Base-by-base conservation (phyloP, 768 basidiomycete genomes). In the Exidia glandulosa region DNA sequence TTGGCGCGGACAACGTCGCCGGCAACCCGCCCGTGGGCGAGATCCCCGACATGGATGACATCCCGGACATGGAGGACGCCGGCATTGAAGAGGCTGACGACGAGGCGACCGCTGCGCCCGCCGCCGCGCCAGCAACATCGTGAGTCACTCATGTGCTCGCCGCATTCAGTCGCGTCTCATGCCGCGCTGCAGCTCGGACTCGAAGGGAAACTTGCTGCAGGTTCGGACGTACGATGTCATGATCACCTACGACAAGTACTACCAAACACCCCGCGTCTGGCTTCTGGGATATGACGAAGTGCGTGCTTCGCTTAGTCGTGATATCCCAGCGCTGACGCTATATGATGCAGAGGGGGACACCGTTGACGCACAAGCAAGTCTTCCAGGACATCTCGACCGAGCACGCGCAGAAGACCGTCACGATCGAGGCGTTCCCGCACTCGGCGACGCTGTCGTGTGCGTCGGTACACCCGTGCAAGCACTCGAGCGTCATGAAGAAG, bases 201-300 rank as follows among this genome's bases (percentile, higher is more conserved):
- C 84, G 33, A 90, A 85, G 62, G 84, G 83, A 60, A 96, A 96
- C 67, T 78, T 97, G 30, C 77, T 98, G 45, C 91, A 94, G 79
- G 92, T 98, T 41, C 84, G 96, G 68, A 99, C 95, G 12, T 99
- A 99, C 77, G 96, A 99, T 72, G 94, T 97, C 68, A 91, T 96
- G 88, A 98, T 99, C 77, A 92, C 91, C 55, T 99, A 98, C 72
- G 96, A 99, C 81, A 99, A 98, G 77, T 95, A 94, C 74, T 98
- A 99, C 74, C 96, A 98, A 73, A 97, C 94, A 13, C 96, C 96
- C 27, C 84, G 95, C 65, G 88, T 97, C 70, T 99, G 96, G 96
- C 75, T 99, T 61, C 83, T 94, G 64, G 96, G 96, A 23, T 97
- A 97, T 70, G 94, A 97, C 70, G 96, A 98, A 83, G 93, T 90